These are phyloP conservation scores for Sisymbrium altissimum DNA, from an alignment of 345 rosid genomes.

Conservation along the genomic window DNA sequence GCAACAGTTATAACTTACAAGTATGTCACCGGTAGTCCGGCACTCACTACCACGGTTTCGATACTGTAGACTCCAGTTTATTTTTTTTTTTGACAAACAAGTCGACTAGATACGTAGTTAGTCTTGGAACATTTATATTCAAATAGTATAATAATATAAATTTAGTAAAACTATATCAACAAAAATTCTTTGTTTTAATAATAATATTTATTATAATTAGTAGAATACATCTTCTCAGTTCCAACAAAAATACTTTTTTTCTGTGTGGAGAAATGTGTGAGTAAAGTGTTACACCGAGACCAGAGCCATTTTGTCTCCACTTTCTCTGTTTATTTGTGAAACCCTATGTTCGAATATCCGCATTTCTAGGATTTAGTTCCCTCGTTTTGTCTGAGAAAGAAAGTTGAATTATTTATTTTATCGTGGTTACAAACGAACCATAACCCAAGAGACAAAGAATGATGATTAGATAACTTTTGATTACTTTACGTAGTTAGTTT, in stretches of 20 bases:
- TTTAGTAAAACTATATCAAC: too few species aligned
- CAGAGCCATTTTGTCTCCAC: slow-evolving; percentile 31
- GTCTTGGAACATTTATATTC: too few species aligned
- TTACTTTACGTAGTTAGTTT: neutral
- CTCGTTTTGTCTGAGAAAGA: slow-evolving; percentile 12
- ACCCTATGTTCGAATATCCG: slow-evolving; percentile 27
- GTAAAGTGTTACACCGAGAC: slow-evolving; percentile 33
- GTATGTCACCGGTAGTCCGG: neutral
- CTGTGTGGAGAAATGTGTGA: neutral
- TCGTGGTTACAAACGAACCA: neutral
- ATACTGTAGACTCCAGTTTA: neutral
- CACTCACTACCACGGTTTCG: neutral
- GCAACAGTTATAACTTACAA: neutral
- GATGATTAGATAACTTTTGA: neutral
- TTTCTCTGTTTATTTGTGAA: slow-evolving; percentile 4
- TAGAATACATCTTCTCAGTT: neutral
- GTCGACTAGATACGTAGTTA: neutral
- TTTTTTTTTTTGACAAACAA: too few species aligned
- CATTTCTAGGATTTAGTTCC: slow-evolving; percentile 29
- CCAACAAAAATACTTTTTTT: neutral
- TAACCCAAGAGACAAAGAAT: slow-evolving; percentile 3
- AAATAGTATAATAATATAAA: too few species aligned
- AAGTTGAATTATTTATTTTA: neutral
- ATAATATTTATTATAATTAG: too few species aligned
- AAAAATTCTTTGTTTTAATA: too few species aligned